Percentiles rank a stretch among this genome's conserved stretches.
Evolutionary conservation across 2,329 filamentous ascomycete genomes (phyloP).

Genomic region (Calonectria leucothoes): DNA sequence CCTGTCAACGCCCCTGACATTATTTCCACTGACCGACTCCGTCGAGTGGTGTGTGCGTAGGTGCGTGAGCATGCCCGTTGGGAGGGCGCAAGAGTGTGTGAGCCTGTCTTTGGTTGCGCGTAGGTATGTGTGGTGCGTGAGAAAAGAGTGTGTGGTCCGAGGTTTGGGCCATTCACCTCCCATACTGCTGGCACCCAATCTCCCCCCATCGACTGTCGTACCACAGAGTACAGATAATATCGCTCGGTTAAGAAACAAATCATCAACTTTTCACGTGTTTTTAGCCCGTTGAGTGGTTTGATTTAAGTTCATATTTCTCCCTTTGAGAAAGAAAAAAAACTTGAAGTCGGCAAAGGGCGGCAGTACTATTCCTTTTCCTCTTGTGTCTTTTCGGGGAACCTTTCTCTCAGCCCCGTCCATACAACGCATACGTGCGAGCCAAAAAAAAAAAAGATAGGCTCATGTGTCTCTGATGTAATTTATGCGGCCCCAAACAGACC

Average conservation of each 20-base stretch:
- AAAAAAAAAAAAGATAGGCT: constrained; percentile 5
- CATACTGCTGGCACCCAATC: constrained; percentile 17
- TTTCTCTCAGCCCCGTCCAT: background rate
- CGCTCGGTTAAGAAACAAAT: background rate
- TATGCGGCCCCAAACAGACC: constrained; percentile 8
- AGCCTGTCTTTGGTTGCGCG: constrained; percentile 6
- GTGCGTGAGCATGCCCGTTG: constrained; percentile 18
- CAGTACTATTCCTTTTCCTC: background rate
- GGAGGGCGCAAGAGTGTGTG: background rate
- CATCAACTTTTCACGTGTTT: background rate
- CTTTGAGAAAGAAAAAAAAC: background rate
- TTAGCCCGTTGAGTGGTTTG: background rate
- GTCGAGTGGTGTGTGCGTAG: constrained; percentile 18
- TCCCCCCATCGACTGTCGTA: constrained; percentile 24
- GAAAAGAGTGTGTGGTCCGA: constrained; percentile 26
- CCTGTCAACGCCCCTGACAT: constrained; percentile 8
- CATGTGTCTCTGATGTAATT: background rate
- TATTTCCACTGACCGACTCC: constrained; percentile 18
- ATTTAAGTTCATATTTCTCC: constrained; percentile 1
- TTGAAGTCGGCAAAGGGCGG: background rate
- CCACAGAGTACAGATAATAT: constrained; percentile 22
- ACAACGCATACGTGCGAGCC: background rate
- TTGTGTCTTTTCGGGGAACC: constrained; percentile 2
- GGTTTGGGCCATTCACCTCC: constrained; percentile 17
- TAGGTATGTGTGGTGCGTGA: constrained; percentile 20